phyloP scores from a whole-genome alignment of 331 rosid species.

The Malus hybrid region DNA sequence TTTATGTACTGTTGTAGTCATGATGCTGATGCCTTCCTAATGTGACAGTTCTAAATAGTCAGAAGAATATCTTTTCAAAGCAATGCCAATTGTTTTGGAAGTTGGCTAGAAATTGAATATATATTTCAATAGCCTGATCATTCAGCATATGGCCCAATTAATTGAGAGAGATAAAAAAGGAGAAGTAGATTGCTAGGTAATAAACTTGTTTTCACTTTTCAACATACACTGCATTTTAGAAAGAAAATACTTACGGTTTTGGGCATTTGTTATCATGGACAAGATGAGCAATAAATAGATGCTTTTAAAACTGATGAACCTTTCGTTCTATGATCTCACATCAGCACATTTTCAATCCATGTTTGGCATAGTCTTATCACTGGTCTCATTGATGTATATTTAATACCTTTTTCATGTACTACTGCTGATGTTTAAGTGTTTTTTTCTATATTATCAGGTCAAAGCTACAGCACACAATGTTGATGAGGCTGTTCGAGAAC shows the following conservation, averaged over 20 bases:
- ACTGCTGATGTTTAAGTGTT: conserved; percentile 5
- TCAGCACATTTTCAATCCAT: not conserved
- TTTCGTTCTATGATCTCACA: not conserved
- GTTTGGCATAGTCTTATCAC: not conserved
- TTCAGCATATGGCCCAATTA: not conserved
- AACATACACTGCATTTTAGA: not conserved
- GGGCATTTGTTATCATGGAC: not conserved
- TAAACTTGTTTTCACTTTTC: not conserved
- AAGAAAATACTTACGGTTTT: not conserved
- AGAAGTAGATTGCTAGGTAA: not conserved
- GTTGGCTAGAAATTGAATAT: not conserved
- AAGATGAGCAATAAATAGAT: not conserved
- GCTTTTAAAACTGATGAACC: not conserved
- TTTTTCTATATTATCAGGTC: conserved; percentile 41
- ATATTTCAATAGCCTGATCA: not conserved
- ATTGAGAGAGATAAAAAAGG: not conserved
- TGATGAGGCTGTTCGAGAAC: conserved; percentile 87
- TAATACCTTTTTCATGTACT: not conserved
- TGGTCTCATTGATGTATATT: not conserved
- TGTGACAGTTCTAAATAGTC: not conserved
- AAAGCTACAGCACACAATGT: conserved; percentile 89
- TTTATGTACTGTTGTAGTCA: not conserved
- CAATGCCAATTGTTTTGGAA: not conserved
- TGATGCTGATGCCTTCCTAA: not conserved
- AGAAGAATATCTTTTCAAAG: not conserved